phyloP scores from a whole-genome alignment of 805 yeast genomes.

The Lachancea kluyveri region DNA sequence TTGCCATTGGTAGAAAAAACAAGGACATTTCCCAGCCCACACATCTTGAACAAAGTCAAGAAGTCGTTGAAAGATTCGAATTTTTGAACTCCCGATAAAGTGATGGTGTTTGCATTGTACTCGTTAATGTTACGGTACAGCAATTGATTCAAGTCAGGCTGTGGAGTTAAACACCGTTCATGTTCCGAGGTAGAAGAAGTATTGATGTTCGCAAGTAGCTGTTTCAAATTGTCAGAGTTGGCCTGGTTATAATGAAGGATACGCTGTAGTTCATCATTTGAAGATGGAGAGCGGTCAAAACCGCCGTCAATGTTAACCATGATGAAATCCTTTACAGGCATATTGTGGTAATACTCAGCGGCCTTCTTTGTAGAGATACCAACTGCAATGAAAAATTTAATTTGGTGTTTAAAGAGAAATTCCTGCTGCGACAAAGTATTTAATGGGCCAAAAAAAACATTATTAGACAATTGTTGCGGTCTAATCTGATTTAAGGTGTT shows the following conservation, averaged over 20 bases:
- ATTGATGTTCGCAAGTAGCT: background rate
- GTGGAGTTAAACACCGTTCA: constrained; percentile 11
- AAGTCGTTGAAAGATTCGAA: constrained; percentile 26
- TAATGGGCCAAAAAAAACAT: constrained; percentile 43
- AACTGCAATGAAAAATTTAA: constrained; percentile 34
- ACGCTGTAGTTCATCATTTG: no score
- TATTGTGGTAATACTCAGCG: constrained; percentile 25
- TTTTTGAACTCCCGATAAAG: constrained; percentile 14
- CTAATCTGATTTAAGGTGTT: constrained; percentile 19
- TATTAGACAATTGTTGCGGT: constrained; percentile 38
- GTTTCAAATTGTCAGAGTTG: constrained; percentile 14
- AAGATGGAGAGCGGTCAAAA: no score
- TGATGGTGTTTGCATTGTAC: constrained; percentile 7
- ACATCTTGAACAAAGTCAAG: constrained; percentile 19
- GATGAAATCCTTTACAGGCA: constrained; percentile 27
- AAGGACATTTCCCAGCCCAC: constrained; percentile 17
- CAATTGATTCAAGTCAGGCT: constrained; percentile 8
- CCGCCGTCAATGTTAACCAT: constrained; percentile 33
- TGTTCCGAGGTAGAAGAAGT: constrained; percentile 1
- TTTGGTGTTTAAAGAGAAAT: constrained; percentile 34
- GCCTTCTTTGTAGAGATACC: constrained; percentile 30
- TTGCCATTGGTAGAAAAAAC: constrained; percentile 24
- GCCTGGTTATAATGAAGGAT: constrained; percentile 21
- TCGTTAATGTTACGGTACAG: constrained; percentile 5
- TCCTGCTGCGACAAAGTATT: constrained; percentile 35